phyloP scores from a whole-genome alignment of 2,329 filamentous ascomycete species.

The Diplodia scrobiculata region DNA sequence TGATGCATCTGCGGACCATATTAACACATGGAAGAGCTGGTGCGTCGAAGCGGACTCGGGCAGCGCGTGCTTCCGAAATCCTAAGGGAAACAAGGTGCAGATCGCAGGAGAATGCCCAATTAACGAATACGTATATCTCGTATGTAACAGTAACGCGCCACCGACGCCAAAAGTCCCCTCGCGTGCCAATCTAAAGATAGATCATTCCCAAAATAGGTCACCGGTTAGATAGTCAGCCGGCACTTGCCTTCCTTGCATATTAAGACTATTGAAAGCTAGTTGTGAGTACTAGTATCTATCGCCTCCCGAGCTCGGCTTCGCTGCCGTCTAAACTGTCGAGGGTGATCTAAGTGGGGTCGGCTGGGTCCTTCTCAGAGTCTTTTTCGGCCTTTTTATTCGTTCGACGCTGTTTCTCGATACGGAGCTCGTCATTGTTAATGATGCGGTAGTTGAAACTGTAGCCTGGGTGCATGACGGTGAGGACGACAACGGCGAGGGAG shows the following conservation, averaged over 20 bases:
- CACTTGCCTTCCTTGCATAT: not conserved
- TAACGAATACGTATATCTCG: not conserved
- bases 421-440: slow-evolving; percentile 14
- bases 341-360: not conserved
- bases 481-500: slow-evolving; percentile 45
- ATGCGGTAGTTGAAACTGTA: slow-evolving; percentile 20
- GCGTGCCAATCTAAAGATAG: not conserved
- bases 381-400: not conserved
- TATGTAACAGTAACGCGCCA: not conserved
- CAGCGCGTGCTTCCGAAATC: not conserved
- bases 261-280: not conserved
- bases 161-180: not conserved
- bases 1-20: not conserved
- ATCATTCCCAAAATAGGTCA: not conserved
- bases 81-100: not conserved
- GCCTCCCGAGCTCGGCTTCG: not conserved
- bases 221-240: not conserved
- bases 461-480: slow-evolving; percentile 54
- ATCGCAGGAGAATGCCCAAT: too few species aligned
- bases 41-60: not conserved
- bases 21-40: not conserved
- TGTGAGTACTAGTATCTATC: too few species aligned
- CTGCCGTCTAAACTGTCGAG: not conserved
- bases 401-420: not conserved
- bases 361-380: not conserved